These are phyloP conservation scores for Penicillium roqueforti DNA, from an alignment of 495 filamentous ascomycete species.

Conservation along the genomic window DNA sequence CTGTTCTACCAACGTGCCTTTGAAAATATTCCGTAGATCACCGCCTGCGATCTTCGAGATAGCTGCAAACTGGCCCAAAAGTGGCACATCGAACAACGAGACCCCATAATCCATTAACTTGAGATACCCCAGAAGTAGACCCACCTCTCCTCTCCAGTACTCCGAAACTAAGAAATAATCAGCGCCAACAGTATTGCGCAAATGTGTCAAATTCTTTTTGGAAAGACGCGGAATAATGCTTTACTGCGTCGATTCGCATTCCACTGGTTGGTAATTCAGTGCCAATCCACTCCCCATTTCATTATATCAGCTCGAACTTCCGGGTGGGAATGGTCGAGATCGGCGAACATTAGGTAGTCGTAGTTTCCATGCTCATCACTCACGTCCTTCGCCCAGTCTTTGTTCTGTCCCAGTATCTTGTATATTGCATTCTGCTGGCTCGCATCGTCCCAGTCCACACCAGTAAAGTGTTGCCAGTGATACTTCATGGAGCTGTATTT, in stretches of 20 bases:
- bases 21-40: slow-evolving; percentile 61
- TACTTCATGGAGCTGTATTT: slow-evolving; percentile 61
- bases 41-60: slow-evolving; percentile 50
- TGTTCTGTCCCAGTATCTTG: slow-evolving; percentile 57
- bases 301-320: slow-evolving; percentile 63
- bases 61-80: slow-evolving; percentile 59
- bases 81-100: slow-evolving; percentile 65
- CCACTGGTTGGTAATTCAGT: slow-evolving; percentile 57
- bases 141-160: slow-evolving; percentile 63
- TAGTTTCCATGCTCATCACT: slow-evolving; percentile 66
- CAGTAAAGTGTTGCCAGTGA: slow-evolving; percentile 64
- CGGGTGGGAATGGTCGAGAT: slow-evolving; percentile 63
- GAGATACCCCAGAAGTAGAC: slow-evolving; percentile 54
- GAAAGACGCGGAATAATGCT: slow-evolving; percentile 66
- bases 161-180: slow-evolving; percentile 68
- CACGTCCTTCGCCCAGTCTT: slow-evolving; percentile 63
- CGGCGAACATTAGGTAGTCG: slow-evolving; percentile 66
- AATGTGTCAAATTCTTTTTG: slow-evolving; percentile 51
- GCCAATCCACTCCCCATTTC: slow-evolving; percentile 64
- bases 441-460: slow-evolving; percentile 60
- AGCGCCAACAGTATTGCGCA: slow-evolving; percentile 46
- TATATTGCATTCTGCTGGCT: slow-evolving; percentile 60
- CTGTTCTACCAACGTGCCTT: slow-evolving; percentile 53
- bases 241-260: slow-evolving; percentile 67
- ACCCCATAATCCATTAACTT: slow-evolving; percentile 57